Conservation (phyloP, 2,329 filamentous ascomycete genomes). For the Microdochium bolleyi region DNA sequence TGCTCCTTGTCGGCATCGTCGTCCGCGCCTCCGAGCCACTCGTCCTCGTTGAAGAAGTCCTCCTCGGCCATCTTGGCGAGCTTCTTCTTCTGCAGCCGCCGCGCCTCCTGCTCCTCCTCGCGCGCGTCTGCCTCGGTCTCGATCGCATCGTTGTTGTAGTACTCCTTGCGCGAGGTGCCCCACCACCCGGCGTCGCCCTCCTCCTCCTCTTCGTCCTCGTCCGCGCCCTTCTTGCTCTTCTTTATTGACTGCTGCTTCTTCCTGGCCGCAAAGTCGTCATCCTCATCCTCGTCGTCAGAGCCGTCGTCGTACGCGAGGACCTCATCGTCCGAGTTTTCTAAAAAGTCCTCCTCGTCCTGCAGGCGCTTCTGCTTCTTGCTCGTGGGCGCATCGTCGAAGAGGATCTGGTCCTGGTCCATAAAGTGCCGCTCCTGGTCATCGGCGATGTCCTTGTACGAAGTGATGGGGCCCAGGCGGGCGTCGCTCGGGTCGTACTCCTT, state of each 20-base stretch:
- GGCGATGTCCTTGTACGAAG: slow-evolving; percentile 74
- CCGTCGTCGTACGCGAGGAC: slow-evolving; percentile 40
- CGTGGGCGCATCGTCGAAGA: slow-evolving; percentile 73
- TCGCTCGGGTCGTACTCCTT: slow-evolving; percentile 46
- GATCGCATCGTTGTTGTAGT: slow-evolving; percentile 76
- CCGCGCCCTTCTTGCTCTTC: slow-evolving; percentile 10
- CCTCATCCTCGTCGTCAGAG: slow-evolving; percentile 27
- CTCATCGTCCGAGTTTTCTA: slow-evolving; percentile 57
- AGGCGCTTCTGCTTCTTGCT: slow-evolving; percentile 68
- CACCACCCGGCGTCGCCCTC: slow-evolving; percentile 63
- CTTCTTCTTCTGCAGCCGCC: slow-evolving; percentile 83
- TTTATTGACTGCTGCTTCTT: slow-evolving; percentile 28
- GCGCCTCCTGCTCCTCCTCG: slow-evolving; percentile 87
- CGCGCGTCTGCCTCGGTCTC: slow-evolving; percentile 51
- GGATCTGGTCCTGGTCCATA: slow-evolving; percentile 74
- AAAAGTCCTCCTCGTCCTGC: slow-evolving; percentile 55
- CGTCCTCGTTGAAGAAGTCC: slow-evolving; percentile 89
- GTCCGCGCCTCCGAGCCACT: slow-evolving; percentile 62
- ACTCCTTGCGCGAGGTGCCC: slow-evolving; percentile 82
- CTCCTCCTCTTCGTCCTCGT: slow-evolving; percentile 38
- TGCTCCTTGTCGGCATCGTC: slow-evolving; percentile 35
- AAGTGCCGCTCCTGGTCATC: slow-evolving; percentile 94
- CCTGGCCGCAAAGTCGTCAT: slow-evolving; percentile 29
- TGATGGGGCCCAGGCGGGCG: slow-evolving; percentile 53
- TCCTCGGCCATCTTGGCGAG: slow-evolving; percentile 80